Base-by-base conservation (phyloP, 305 asterid species). In the Fraxinus platypoda region DNA sequence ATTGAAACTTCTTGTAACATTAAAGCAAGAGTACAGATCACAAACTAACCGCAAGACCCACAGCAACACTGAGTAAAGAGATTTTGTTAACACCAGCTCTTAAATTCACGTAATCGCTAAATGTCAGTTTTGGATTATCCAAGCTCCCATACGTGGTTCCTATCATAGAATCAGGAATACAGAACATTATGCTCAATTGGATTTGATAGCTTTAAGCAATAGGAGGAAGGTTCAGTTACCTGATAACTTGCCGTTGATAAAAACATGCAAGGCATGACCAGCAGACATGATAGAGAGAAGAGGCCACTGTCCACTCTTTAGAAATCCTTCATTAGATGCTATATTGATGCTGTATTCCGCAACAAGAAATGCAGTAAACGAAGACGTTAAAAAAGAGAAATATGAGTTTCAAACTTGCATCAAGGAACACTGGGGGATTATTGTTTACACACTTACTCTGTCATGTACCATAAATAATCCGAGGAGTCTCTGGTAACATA, bases 391-490 rank as follows among this genome's bases (percentile, higher is more conserved):
- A 64, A 73, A 80, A 41, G 38, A 59, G 17, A 68, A 72, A 38
- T 46, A 74, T 25, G 59, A 74, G 0, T 66, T 59, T 59, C 3
- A 23, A 41, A 37, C 0, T 64, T 43, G 34, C 23, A 33, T 5
- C 46, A 75, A 19, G 25, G 54, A 68, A 52, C 26, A 11, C 52
- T 33, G 34, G 31, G 25, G 41, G 33, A 25, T 5, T 74, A 35
- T 26, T 26, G 37, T 34, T 35, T 34, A 70, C 62, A 81, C 74
- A 81, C 98, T 88, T 87, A 95, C 98, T 90, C 87, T 81, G 95
- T 93, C 81, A 95, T 88, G 89, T 95, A 95, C 99, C 98, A 95
- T 75, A 95, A 80, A 87, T 95, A 94, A 86, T 95, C 99, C 7
- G 99, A 92, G 81, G 90, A 57, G 89, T 95, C 99, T 87, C 94